Base-by-base conservation (phyloP, 768 basidiomycete species). In the Kwoniella newhampshirensis region DNA sequence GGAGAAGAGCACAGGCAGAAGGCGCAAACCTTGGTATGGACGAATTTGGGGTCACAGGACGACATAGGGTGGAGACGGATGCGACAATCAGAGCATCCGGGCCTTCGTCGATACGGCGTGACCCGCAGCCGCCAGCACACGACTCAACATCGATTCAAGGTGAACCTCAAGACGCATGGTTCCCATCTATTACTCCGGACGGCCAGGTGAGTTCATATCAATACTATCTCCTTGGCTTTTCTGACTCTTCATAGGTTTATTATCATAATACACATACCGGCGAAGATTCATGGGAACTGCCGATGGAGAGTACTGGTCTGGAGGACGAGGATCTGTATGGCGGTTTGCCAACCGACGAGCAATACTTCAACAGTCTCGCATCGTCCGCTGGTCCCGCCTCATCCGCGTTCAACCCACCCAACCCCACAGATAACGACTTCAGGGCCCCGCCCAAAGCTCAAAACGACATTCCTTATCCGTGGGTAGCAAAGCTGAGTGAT, bases 211-310 rank as follows among this genome's bases (percentile, higher is more conserved):
- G 65, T 69, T 4, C 5, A 44, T 25, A 27, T 49, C 15, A 17
- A 30, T 17, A 57, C 27, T 2, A 27, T 13, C 12, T 28, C 41
- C 21, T n/a, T 52, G 37, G n/a, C n/a, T n/a, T n/a, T n/a, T n/a
- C 17, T 54, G 39, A 37, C 32, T 35, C 27, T 3, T 32, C 11
- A 13, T 52, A 96, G 92, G 91, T 99, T 73, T 93, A 86, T 80
- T 99, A 97, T 78, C 83, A 90, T 62, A 99, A 98, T 70, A 90
- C 89, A 0, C 62, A 73, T 20, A 80, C 80, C 4, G 78, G 79
- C 21, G 77, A 80, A 53, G 74, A 84, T 39, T 86, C 91, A 25
- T 83, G 86, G 64, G 89, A 96, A 66, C 78, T 94, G n/a, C 92
- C 92, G 2, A 41, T 58, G 17, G 54, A 48, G 28, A 58, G 51